Evolutionary conservation across 306 rosid genomes (phyloP).

Genomic region (Cucumis sativus): DNA sequence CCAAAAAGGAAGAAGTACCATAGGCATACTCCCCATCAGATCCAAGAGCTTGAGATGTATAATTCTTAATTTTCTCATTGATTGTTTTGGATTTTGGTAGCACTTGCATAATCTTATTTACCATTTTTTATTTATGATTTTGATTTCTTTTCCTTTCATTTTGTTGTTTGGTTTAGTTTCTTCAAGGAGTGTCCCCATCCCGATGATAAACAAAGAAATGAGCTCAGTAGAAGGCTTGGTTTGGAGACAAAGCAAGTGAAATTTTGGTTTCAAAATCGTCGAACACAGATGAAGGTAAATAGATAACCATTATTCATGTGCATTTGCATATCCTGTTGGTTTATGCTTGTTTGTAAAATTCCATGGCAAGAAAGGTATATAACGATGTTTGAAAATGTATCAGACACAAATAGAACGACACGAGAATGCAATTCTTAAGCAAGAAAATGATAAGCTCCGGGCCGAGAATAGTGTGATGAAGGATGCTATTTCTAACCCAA

Average conservation of each 20-base stretch:
- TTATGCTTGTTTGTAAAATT: background rate
- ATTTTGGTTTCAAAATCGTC: constrained; percentile 90
- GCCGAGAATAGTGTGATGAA: constrained; percentile 65
- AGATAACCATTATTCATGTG: background rate
- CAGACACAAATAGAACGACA: constrained; percentile 89
- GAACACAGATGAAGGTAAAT: constrained; percentile 89
- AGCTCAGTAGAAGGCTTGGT: constrained; percentile 54
- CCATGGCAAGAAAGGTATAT: background rate
- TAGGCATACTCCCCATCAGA: constrained; percentile 75
- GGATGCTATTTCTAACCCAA: constrained; percentile 59
- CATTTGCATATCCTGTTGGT: background rate
- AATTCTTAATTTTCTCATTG: constrained; percentile 2
- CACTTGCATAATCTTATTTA: background rate
- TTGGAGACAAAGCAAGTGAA: constrained; percentile 81
- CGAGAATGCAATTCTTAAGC: constrained; percentile 64
- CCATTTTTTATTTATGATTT: background rate
- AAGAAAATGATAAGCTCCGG: constrained; percentile 75
- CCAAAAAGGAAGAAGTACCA: constrained; percentile 70
- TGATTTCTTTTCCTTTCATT: background rate
- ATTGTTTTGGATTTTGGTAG: background rate
- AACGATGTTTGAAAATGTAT: constrained; percentile 14
- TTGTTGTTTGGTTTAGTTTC: constrained; percentile 39
- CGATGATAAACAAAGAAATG: constrained; percentile 83
- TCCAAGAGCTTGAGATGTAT: constrained; percentile 81
- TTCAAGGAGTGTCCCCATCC: constrained; percentile 88